phyloP scores from a whole-genome alignment of 192 early-diverging fungal genomes.

The Entomortierella beljakovae region DNA sequence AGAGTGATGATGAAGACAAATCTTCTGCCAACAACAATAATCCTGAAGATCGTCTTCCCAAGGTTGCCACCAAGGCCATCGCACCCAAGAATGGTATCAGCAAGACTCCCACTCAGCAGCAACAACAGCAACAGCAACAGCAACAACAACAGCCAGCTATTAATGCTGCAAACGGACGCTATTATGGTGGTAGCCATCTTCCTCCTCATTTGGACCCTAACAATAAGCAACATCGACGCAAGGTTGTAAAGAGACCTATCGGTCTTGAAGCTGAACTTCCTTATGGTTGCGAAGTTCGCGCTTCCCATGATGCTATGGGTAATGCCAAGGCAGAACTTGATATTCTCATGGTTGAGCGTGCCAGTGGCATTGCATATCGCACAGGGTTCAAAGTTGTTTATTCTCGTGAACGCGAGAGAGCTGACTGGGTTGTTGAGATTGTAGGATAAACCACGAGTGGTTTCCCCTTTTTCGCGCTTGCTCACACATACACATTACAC shows the following conservation, averaged over 20 bases:
- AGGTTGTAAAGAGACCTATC: slow-evolving; percentile 27
- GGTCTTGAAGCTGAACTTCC: slow-evolving; percentile 49
- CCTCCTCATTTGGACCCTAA: slow-evolving; percentile 28
- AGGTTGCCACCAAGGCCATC: slow-evolving; percentile 39
- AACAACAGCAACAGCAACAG: slow-evolving; percentile 1
- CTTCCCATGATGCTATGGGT: slow-evolving; percentile 24
- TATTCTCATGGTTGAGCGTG: slow-evolving; percentile 45
- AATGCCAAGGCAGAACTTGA: slow-evolving; percentile 46
- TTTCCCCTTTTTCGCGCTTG: not conserved
- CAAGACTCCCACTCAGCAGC: no score
- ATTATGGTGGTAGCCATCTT: slow-evolving; percentile 51
- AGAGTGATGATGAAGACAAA: not conserved
- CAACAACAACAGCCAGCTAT: slow-evolving; percentile 4
- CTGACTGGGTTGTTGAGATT: slow-evolving; percentile 42
- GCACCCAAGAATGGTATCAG: not conserved
- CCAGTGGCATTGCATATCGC: slow-evolving; percentile 37
- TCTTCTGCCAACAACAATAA: slow-evolving; percentile 5
- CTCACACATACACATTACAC: not conserved
- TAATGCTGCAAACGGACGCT: slow-evolving; percentile 32
- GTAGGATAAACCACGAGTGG: slow-evolving; percentile 18
- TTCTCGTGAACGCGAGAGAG: slow-evolving; percentile 36
- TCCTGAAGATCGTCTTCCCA: slow-evolving; percentile 39
- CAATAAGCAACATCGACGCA: slow-evolving; percentile 24
- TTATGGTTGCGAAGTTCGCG: slow-evolving; percentile 41
- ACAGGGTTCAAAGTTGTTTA: slow-evolving; percentile 48